Conservation (phyloP, 1,139 yeast species). For the Hyphopichia fennica region DNA sequence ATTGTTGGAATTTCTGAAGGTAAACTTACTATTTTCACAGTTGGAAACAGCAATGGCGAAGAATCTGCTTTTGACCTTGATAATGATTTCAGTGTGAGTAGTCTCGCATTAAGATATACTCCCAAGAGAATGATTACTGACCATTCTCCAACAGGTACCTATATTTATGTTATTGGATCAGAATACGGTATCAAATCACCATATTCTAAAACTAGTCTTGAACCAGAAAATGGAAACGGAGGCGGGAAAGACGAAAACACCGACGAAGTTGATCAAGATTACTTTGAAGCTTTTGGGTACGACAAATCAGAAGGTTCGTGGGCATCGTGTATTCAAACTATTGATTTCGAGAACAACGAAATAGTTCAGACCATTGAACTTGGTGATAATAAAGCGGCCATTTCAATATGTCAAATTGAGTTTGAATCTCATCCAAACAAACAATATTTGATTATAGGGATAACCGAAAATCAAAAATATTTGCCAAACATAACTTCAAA, state of each 20-base stretch:
- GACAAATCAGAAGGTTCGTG: conserved; percentile 24
- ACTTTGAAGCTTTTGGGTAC: conserved; percentile 45
- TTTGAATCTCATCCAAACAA: conserved; percentile 23
- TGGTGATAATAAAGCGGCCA: conserved; percentile 39
- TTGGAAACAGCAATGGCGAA: conserved; percentile 35
- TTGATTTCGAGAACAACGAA: conserved; percentile 36
- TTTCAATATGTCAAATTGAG: conserved; percentile 18
- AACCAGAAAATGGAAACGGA: neutral
- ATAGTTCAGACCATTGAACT: conserved; percentile 45
- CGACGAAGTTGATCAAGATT: conserved; percentile 20
- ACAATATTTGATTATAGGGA: conserved; percentile 50
- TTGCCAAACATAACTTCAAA: conserved; percentile 32
- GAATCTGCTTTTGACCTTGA: conserved; percentile 31
- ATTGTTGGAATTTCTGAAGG: conserved; percentile 61
- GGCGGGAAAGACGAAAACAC: too few relatives aligned
- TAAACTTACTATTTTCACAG: conserved; percentile 57
- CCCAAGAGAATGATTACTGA: conserved; percentile 49
- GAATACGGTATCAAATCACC: conserved; percentile 43
- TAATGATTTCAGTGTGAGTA: conserved; percentile 47
- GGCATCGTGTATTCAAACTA: conserved; percentile 56
- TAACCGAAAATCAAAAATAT: conserved; percentile 36
- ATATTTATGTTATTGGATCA: conserved; percentile 45
- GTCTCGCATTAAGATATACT: conserved; percentile 47
- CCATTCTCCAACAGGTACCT: conserved; percentile 17
- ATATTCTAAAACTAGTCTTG: conserved; percentile 10